Conservation (phyloP, 495 filamentous ascomycete genomes). For the Penicillium tannophilum region DNA sequence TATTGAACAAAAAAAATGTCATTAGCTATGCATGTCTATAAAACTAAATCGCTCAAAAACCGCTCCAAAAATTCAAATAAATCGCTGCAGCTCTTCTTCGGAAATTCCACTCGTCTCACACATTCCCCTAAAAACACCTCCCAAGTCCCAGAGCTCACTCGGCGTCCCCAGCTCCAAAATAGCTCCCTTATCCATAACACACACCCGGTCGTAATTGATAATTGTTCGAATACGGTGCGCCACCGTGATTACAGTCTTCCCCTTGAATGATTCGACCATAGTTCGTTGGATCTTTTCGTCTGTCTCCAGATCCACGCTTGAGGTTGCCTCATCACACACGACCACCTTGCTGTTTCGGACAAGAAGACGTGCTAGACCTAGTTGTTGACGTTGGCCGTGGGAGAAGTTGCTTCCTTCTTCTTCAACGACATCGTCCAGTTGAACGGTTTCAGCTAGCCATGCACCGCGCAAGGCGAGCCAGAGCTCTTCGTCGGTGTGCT, state of each 20-base stretch:
- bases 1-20: neutral
- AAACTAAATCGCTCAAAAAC: neutral
- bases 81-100: neutral
- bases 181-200: constrained; percentile 3
- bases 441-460: constrained; percentile 18
- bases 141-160: neutral
- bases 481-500: constrained; percentile 22
- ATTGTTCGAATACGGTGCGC: constrained; percentile 7
- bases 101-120: constrained; percentile 1
- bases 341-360: constrained; percentile 23
- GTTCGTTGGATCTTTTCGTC: constrained; percentile 3
- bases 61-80: neutral
- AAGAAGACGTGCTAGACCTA: constrained; percentile 32
- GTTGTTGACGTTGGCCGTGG: constrained; percentile 47
- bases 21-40: neutral
- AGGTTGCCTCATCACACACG: constrained; percentile 7
- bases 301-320: constrained; percentile 4
- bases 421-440: constrained; percentile 22
- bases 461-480: constrained; percentile 24
- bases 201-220: constrained; percentile 8
- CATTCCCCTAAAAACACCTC: constrained; percentile 6
- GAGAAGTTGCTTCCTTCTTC: constrained; percentile 19
- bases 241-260: constrained; percentile 1
- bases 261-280: constrained; percentile 1
- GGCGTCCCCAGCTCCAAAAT: constrained; percentile 8